Base-by-base conservation (phyloP, 257 asterid species). In the Ajuga chamaepitys region DNA sequence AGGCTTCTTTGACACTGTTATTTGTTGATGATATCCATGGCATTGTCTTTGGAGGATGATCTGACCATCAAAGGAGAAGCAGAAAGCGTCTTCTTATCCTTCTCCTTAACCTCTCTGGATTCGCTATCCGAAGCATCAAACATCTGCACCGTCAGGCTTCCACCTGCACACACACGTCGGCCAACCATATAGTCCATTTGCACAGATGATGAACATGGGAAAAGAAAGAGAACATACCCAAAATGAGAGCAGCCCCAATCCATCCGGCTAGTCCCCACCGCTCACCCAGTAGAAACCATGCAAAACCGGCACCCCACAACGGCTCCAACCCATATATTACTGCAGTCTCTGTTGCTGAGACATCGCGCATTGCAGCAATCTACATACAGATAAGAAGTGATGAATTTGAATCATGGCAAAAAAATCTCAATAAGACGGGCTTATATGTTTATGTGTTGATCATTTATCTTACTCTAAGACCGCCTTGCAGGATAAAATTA, bases 291-390 rank as follows among this genome's bases (percentile, higher is more conserved):
- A 88, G 84, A 78, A 88, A 79, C 90, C 92, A 88, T 6, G 89
- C 95, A 53, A 88, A 88, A 42, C 81, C 87, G 13, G 92, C 95
- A 22, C 96, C 96, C 96, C 96, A 84, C 1, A 88, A 48, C 10
- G 95, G 96, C 75, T 86, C 95, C 74, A 84, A 40, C 52, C 95
- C 95, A 10, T 84, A 86, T 13, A 88, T 81, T 11, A 82, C 71
- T 10, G 88, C 92, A 2, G 96, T 84, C 76, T 88, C 96, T 32
- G 89, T 76, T 30, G 95, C 95, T 57, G 96, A 86, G 34, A 88
- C 85, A 12, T 84, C 80, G 12, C 85, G 86, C 96, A 88, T 75
- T 4, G 96, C 95, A 32, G 80, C 81, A 22, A 88, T 79, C 96
- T 88, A 77, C 44, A 48, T 32, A 14, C 3, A 30, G 4, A 3